Evolutionary conservation across 192 early-diverging fungal genomes (phyloP).

Genomic region (Coemansia sp.): DNA sequence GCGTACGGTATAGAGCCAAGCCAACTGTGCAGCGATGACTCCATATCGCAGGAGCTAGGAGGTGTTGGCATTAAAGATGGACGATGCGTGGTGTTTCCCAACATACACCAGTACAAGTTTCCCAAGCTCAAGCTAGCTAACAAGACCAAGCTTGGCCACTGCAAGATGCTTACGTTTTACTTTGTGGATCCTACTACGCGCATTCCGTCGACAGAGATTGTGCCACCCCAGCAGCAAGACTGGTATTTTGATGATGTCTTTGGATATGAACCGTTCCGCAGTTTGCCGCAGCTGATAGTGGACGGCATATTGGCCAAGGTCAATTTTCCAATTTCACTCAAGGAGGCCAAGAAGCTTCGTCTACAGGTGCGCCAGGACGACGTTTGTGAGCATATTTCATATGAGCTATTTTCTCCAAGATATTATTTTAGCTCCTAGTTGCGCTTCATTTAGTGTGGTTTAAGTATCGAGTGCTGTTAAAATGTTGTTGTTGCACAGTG

Average conservation of each 20-base stretch:
- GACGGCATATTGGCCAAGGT: slow-evolving; percentile 14
- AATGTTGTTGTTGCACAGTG: too few species aligned
- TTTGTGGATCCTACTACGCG: slow-evolving; percentile 63
- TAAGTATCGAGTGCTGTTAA: too few species aligned
- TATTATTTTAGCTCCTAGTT: slow-evolving; percentile 15
- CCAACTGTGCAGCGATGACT: not conserved
- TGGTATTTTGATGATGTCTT: not conserved
- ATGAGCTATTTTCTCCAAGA: slow-evolving; percentile 6
- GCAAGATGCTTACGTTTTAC: slow-evolving; percentile 72
- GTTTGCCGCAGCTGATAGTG: slow-evolving; percentile 18
- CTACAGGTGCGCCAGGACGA: slow-evolving; percentile 47
- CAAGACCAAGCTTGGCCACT: slow-evolving; percentile 61
- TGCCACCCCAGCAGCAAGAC: slow-evolving; percentile 59
- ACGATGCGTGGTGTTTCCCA: too few species aligned
- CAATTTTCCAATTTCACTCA: slow-evolving; percentile 36
- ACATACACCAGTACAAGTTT: too few species aligned
- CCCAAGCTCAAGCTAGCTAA: slow-evolving; percentile 63
- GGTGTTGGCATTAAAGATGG: too few species aligned
- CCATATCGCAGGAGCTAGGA: too few species aligned
- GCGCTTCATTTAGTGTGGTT: not conserved
- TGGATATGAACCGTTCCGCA: not conserved
- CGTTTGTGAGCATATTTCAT: not conserved
- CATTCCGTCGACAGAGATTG: slow-evolving; percentile 60
- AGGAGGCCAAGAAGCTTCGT: not conserved
- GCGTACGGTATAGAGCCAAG: slow-evolving; percentile 41